phyloP scores from a whole-genome alignment of 352 stramenopile species.

The Phytophthora brassicae region DNA sequence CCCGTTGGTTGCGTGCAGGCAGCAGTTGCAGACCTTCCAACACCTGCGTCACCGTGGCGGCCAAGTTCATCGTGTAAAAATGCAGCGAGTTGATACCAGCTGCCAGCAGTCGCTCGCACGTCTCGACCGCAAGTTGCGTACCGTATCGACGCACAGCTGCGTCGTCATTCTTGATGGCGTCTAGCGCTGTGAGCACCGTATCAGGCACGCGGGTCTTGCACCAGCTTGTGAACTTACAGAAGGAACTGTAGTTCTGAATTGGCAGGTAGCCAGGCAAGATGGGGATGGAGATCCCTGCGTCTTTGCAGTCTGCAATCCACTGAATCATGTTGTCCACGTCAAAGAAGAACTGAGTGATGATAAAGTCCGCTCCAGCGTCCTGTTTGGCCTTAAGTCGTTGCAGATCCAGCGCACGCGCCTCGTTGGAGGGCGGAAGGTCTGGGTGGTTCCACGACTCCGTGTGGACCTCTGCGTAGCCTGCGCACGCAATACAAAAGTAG shows the following conservation, averaged over 20 bases:
- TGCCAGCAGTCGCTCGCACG: slow-evolving; percentile 90
- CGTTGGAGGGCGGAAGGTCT: slow-evolving; percentile 75
- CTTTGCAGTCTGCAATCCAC: slow-evolving; percentile 94
- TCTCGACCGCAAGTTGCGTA: slow-evolving; percentile 93
- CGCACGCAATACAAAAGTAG: slow-evolving; percentile 96
- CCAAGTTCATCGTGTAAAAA: slow-evolving; percentile 96
- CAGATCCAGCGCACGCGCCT: slow-evolving; percentile 90
- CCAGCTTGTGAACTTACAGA: slow-evolving; percentile 98
- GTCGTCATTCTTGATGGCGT: slow-evolving; percentile 94
- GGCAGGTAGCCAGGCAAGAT: slow-evolving; percentile 94
- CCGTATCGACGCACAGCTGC: slow-evolving; percentile 93
- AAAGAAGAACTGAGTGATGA: slow-evolving; percentile 99
- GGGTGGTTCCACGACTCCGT: slow-evolving; percentile 86
- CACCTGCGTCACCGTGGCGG: slow-evolving; percentile 84
- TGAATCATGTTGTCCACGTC: slow-evolving; percentile 95
- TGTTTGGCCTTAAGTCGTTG: slow-evolving; percentile 97
- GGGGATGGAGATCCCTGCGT: slow-evolving; percentile 92
- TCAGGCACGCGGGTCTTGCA: slow-evolving; percentile 96
- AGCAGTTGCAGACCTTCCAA: slow-evolving; percentile 77
- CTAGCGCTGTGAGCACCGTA: slow-evolving; percentile 71
- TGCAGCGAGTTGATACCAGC: slow-evolving; percentile 81
- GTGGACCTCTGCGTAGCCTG: slow-evolving; percentile 96
- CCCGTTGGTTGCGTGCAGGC: slow-evolving; percentile 57
- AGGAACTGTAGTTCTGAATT: slow-evolving; percentile 94
- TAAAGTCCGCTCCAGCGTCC: slow-evolving; percentile 97